A percentile compares a stretch with the other conserved stretches of the same genome.
Evolutionary conservation across 2,329 filamentous ascomycete genomes (phyloP).

Genomic region (Hypoxylon sp.): DNA sequence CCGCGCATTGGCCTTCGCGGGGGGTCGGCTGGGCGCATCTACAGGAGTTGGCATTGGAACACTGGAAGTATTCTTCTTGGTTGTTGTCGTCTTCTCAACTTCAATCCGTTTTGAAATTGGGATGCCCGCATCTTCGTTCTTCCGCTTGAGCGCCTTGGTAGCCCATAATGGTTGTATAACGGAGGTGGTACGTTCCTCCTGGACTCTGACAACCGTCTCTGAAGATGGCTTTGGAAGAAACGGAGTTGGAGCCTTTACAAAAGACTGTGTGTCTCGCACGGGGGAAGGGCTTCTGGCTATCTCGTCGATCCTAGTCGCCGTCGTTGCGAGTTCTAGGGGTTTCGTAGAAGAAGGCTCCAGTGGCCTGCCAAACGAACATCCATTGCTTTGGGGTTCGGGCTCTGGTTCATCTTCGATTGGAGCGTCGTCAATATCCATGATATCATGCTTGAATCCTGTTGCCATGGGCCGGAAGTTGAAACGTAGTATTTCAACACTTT

Average conservation of each 20-base stretch:
- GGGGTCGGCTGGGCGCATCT: conserved; percentile 17
- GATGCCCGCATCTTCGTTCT: conserved; percentile 51
- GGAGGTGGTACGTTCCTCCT: conserved; percentile 29
- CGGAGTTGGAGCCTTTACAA: conserved; percentile 30
- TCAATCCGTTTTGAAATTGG: conserved; percentile 51
- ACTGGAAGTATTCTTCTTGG: too few relatives aligned
- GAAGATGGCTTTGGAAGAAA: conserved; percentile 37
- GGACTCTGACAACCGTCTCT: conserved; percentile 37
- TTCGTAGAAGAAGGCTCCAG: conserved; percentile 27
- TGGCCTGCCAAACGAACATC: conserved; percentile 38
- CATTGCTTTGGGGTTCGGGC: conserved; percentile 33
- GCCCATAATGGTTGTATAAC: conserved; percentile 22
- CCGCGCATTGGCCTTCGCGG: neutral
- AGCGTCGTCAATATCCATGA: conserved; percentile 50
- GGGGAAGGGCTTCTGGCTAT: conserved; percentile 17
- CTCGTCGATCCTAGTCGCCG: conserved; percentile 16
- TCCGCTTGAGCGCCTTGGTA: conserved; percentile 53
- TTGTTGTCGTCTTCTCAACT: conserved; percentile 41
- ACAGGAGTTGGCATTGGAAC: conserved; percentile 18
- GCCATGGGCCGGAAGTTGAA: conserved; percentile 61
- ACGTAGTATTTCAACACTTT: conserved; percentile 75
- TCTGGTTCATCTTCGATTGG: conserved; percentile 46
- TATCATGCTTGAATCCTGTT: conserved; percentile 40
- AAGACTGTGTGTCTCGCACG: conserved; percentile 17
- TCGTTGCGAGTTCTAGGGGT: conserved; percentile 14